Percentiles rank a stretch among this genome's conserved stretches.
These are phyloP conservation scores for Naganishia vaughanmartiniae DNA, from an alignment of 768 basidiomycete species.

Conservation along the genomic window DNA sequence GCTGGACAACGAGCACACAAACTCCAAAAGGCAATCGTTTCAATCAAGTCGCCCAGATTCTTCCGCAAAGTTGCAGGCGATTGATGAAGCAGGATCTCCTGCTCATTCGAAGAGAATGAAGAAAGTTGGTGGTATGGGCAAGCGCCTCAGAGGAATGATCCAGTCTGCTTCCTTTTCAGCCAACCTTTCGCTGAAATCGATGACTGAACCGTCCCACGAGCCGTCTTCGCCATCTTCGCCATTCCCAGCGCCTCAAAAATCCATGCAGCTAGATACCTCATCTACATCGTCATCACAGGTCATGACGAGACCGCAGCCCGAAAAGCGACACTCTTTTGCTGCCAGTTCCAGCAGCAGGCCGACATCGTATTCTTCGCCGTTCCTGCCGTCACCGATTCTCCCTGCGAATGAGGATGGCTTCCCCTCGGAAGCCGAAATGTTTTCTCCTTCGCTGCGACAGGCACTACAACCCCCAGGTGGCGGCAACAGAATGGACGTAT, in stretches of 20 bases:
- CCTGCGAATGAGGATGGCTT: not conserved
- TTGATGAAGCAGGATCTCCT: not conserved
- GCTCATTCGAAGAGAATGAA: constrained; percentile 12
- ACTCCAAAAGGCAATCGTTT: constrained; percentile 21
- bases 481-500: not conserved
- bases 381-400: constrained; percentile 8
- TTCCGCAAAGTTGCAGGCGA: not conserved
- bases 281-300: constrained; percentile 8
- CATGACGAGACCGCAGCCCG: not conserved
- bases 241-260: not conserved
- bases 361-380: constrained; percentile 10
- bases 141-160: constrained; percentile 27
- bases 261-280: constrained; percentile 13
- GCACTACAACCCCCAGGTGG: not conserved
- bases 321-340: constrained; percentile 22
- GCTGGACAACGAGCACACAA: not conserved
- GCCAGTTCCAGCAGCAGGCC: constrained; percentile 15
- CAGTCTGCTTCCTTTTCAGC: constrained; percentile 25
- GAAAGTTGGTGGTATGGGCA: constrained; percentile 27
- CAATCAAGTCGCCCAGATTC: not conserved
- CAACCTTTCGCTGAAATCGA: constrained; percentile 19
- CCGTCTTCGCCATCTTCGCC: not conserved
- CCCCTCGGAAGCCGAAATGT: not conserved
- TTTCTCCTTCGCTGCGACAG: not conserved
- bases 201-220: not conserved